phyloP scores from a whole-genome alignment of 129 eudicot species.

The Rutidosis leptorrhynchoides region DNA sequence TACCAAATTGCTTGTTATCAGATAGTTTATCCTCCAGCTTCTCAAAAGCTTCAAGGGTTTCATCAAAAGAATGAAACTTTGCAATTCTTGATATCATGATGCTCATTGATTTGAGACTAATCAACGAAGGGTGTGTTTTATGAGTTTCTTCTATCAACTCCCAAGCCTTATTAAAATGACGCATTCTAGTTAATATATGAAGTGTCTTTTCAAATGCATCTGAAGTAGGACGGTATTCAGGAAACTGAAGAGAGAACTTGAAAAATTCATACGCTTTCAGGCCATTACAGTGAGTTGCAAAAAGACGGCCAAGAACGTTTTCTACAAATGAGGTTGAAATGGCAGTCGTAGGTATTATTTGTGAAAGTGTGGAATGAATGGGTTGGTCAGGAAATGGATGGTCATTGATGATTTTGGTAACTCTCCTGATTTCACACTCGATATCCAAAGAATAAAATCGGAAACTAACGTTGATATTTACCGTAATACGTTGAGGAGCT shows the following conservation, averaged over 20 bases:
- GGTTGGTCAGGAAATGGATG: constrained; percentile 69
- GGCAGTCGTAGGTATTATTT: constrained; percentile 36
- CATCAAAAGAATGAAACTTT: constrained; percentile 64
- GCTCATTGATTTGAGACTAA: constrained; percentile 76
- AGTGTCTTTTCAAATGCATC: constrained; percentile 81
- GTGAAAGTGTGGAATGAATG: constrained; percentile 42
- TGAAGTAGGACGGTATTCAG: constrained; percentile 48
- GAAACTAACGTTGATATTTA: constrained; percentile 15
- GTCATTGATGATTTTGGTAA: constrained; percentile 57
- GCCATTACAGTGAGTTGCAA: constrained; percentile 71
- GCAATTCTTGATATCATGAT: constrained; percentile 75
- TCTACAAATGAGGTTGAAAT: constrained; percentile 59
- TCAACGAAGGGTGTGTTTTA: constrained; percentile 50
- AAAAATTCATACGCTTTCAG: constrained; percentile 81
- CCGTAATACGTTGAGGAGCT: constrained; percentile 20
- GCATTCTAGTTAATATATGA: constrained; percentile 80
- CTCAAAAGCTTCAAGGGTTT: constrained; percentile 76
- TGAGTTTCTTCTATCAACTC: constrained; percentile 54
- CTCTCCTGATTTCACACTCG: constrained; percentile 39
- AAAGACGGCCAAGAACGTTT: constrained; percentile 65
- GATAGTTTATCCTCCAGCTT: constrained; percentile 52
- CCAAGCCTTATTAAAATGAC: constrained; percentile 77
- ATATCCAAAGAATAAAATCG: constrained; percentile 32
- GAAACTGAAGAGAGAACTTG: constrained; percentile 44
- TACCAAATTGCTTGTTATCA: constrained; percentile 50